These are phyloP conservation scores for Colletotrichum sp. DNA, from an alignment of 2,329 filamentous ascomycete genomes.

Conservation along the genomic window DNA sequence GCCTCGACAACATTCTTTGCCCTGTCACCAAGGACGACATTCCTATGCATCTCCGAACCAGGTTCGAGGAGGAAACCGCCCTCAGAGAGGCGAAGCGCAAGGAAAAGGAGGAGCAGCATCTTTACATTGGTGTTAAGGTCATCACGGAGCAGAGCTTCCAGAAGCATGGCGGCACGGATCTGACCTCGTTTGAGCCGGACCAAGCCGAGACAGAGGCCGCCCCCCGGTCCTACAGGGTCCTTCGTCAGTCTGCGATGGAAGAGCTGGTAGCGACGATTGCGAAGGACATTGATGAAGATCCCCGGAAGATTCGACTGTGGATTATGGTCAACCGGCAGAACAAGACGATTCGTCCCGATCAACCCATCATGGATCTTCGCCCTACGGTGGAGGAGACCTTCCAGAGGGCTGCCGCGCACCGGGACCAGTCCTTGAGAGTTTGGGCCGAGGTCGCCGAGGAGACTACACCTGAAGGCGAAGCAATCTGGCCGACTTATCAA, in stretches of 20 bases:
- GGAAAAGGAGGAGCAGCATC: conserved; percentile 91
- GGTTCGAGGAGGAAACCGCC: conserved; percentile 82
- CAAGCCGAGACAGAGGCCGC: conserved; percentile 68
- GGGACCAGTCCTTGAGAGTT: conserved; percentile 78
- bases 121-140: conserved; percentile 86
- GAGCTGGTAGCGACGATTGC: conserved; percentile 78
- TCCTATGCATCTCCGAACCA: conserved; percentile 73
- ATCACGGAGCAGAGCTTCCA: conserved; percentile 84
- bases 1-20: conserved; percentile 81
- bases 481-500: conserved; percentile 73
- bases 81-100: conserved; percentile 78
- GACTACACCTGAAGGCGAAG: conserved; percentile 69
- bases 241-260: conserved; percentile 76
- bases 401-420: conserved; percentile 55
- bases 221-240: conserved; percentile 74
- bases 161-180: conserved; percentile 82
- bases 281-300: conserved; percentile 69
- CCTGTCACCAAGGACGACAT: conserved; percentile 79
- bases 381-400: conserved; percentile 78
- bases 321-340: conserved; percentile 99
- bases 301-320: conserved; percentile 82
- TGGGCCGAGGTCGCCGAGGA: conserved; percentile 85
- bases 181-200: conserved; percentile 71
- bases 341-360: conserved; percentile 91
- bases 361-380: conserved; percentile 78